These are phyloP conservation scores for Hippophae rhamnoides DNA, from an alignment of 306 rosid genomes.

Conservation along the genomic window DNA sequence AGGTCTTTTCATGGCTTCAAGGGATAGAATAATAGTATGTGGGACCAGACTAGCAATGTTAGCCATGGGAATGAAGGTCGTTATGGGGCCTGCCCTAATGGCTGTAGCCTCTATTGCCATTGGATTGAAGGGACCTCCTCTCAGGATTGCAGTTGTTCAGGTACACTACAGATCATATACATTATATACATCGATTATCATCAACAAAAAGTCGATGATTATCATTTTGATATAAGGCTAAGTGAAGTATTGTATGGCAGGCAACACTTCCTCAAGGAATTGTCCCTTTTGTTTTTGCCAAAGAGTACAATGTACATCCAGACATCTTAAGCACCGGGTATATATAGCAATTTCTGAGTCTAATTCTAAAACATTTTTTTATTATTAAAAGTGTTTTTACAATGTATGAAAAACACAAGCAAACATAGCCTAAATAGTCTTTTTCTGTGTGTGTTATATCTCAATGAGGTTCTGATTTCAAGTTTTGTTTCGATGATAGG, in stretches of 20 bases:
- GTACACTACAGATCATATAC: conserved; percentile 17
- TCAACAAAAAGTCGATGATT: neutral
- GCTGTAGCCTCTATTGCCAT: conserved; percentile 50
- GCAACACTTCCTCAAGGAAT: conserved; percentile 97
- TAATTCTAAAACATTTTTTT: conserved; percentile 17
- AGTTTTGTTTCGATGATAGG: conserved; percentile 42
- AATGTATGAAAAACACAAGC: too few relatives aligned
- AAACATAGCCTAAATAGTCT: too few relatives aligned
- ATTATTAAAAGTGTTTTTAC: neutral
- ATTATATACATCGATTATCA: neutral
- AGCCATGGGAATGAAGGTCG: conserved; percentile 67
- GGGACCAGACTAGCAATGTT: conserved; percentile 50
- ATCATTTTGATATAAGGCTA: neutral
- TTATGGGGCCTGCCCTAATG: conserved; percentile 82
- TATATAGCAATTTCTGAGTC: too few relatives aligned
- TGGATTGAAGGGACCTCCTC: conserved; percentile 48
- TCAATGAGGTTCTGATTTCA: conserved; percentile 16
- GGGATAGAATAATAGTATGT: conserved; percentile 53
- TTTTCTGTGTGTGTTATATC: neutral
- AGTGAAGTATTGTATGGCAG: conserved; percentile 29
- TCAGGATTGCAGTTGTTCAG: conserved; percentile 75
- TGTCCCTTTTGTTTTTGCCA: conserved; percentile 91
- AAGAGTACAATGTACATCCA: conserved; percentile 76
- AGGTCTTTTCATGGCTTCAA: conserved; percentile 79
- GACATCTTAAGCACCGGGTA: conserved; percentile 75